These are phyloP conservation scores for Mucor circinelloides DNA, from an alignment of 371 early-diverging fungal species.

Conservation along the genomic window DNA sequence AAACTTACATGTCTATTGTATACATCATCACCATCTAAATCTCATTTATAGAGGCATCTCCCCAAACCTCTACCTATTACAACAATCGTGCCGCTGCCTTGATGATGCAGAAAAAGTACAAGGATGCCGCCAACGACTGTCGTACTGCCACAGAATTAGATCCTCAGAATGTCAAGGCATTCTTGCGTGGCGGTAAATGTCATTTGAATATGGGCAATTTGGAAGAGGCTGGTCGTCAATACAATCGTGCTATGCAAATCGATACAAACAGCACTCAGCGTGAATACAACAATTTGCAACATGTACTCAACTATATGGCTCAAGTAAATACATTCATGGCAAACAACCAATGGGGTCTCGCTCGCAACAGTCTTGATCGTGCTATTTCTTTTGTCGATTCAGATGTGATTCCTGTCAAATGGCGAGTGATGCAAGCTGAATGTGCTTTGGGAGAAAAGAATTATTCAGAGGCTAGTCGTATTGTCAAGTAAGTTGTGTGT, in stretches of 20 bases:
- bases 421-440: constrained; percentile 75
- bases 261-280: constrained; percentile 54
- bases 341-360: constrained; percentile 62
- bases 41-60: constrained; percentile 52
- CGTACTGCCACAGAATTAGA: constrained; percentile 65
- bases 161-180: constrained; percentile 69
- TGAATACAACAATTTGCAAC: constrained; percentile 50
- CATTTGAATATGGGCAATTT: constrained; percentile 67
- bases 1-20: not conserved
- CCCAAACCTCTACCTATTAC: constrained; percentile 69
- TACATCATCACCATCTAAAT: not conserved
- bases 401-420: constrained; percentile 60
- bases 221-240: constrained; percentile 54
- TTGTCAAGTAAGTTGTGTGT: constrained; percentile 48
- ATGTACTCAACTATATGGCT: constrained; percentile 60
- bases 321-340: constrained; percentile 58
- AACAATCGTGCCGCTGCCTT: constrained; percentile 84
- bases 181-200: constrained; percentile 75
- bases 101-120: constrained; percentile 71
- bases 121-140: constrained; percentile 75
- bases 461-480: constrained; percentile 67
- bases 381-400: constrained; percentile 65
- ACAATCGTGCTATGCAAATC: constrained; percentile 40
- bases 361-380: constrained; percentile 65
- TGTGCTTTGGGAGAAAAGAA: constrained; percentile 71